Conservation (phyloP, 495 filamentous ascomycete genomes). For the Acidomyces sp. region DNA sequence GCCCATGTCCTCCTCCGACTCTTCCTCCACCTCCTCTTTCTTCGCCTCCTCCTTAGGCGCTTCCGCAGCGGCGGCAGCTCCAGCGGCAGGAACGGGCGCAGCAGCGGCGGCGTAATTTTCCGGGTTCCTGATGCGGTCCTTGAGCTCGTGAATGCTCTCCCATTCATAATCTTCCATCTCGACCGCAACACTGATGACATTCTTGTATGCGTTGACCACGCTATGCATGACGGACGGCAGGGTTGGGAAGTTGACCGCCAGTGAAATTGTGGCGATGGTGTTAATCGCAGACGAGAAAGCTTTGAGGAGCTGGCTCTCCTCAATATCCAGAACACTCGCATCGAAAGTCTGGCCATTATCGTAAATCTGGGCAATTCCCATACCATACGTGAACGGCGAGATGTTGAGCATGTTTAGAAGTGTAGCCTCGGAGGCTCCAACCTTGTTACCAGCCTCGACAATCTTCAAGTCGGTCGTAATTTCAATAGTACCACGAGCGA, state of each 20-base stretch:
- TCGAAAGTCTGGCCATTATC: slow-evolving; percentile 86
- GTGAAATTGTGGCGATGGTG: slow-evolving; percentile 79
- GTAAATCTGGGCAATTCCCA: slow-evolving; percentile 91
- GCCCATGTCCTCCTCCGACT: slow-evolving; percentile 48
- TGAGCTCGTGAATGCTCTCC: slow-evolving; percentile 91
- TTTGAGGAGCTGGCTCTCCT: slow-evolving; percentile 80
- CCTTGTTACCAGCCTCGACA: slow-evolving; percentile 80
- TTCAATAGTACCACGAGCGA: slow-evolving; percentile 99
- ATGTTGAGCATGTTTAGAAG: slow-evolving; percentile 99
- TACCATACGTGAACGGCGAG: slow-evolving; percentile 99
- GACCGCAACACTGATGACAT: slow-evolving; percentile 77
- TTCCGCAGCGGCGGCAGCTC: slow-evolving; percentile 29
- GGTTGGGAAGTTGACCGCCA: slow-evolving; percentile 88
- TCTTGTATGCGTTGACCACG: slow-evolving; percentile 94
- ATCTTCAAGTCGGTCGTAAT: slow-evolving; percentile 97
- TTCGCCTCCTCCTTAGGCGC: slow-evolving; percentile 40
- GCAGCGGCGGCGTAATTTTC: slow-evolving; percentile 70
- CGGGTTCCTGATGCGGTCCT: slow-evolving; percentile 97
- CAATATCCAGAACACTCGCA: slow-evolving; percentile 74
- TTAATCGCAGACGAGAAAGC: slow-evolving; percentile 67
- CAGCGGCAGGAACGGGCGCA: slow-evolving; percentile 39
- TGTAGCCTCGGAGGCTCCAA: slow-evolving; percentile 96
- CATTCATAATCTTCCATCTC: slow-evolving; percentile 87
- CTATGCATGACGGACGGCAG: slow-evolving; percentile 92
- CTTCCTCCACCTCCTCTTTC: slow-evolving; percentile 40